These are phyloP conservation scores for Geosiphon pyriformis DNA, from an alignment of 192 early-diverging fungal species.

Conservation along the genomic window DNA sequence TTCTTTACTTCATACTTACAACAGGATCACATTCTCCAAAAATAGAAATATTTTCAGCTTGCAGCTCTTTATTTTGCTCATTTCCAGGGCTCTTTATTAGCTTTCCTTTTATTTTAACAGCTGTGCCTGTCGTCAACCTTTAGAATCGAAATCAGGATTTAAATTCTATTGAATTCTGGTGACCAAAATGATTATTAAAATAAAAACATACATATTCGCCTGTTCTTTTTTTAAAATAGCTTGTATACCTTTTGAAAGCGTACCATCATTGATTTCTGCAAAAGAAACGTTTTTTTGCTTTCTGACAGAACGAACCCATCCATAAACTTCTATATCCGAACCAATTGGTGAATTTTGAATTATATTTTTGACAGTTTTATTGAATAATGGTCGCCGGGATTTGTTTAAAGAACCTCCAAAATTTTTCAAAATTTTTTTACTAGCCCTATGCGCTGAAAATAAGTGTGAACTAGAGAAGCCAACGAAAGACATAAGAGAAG, in stretches of 20 bases:
- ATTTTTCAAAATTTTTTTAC: too few species aligned
- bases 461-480: too few species aligned
- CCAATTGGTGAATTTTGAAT: slow-evolving; percentile 26
- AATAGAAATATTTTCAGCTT: slow-evolving; percentile 47
- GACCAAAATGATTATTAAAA: background rate
- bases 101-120: slow-evolving; percentile 63
- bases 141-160: background rate
- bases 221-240: slow-evolving; percentile 48
- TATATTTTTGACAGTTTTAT: slow-evolving; percentile 32
- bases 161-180: slow-evolving; percentile 17
- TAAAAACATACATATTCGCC: slow-evolving; percentile 47
- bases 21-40: slow-evolving; percentile 58
- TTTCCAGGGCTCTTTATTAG: slow-evolving; percentile 62
- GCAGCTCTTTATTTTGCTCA: slow-evolving; percentile 68
- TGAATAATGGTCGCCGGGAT: background rate
- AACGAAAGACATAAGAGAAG: too few species aligned
- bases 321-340: slow-evolving; percentile 49
- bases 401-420: too few species aligned
- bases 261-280: slow-evolving; percentile 74
- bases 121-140: slow-evolving; percentile 66
- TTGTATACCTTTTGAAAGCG: slow-evolving; percentile 64
- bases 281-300: slow-evolving; percentile 74
- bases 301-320: slow-evolving; percentile 82
- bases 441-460: too few species aligned
- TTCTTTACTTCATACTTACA: slow-evolving; percentile 27